These are phyloP conservation scores for Lepraria neglecta DNA, from an alignment of 495 filamentous ascomycete genomes.

Conservation along the genomic window DNA sequence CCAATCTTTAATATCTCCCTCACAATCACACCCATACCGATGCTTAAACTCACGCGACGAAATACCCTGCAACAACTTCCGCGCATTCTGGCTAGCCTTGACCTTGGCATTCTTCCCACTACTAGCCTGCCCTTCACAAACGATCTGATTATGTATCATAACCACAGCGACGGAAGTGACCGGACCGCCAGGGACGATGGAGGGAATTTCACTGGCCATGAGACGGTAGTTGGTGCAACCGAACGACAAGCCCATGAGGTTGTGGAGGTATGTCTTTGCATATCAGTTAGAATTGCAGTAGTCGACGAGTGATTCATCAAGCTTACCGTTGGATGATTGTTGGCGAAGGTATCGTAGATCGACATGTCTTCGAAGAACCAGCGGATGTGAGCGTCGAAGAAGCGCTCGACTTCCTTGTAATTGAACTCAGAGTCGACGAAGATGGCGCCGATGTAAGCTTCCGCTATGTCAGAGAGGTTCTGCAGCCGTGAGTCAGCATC, in stretches of 20 bases:
- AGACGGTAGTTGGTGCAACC: slow-evolving; percentile 52
- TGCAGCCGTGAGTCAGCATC: slow-evolving; percentile 29
- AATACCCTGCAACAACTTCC: slow-evolving; percentile 53
- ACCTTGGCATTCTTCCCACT: slow-evolving; percentile 68
- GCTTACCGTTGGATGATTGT: slow-evolving; percentile 68
- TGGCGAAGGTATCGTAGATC: slow-evolving; percentile 82
- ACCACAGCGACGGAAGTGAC: slow-evolving; percentile 60
- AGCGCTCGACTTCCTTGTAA: slow-evolving; percentile 62
- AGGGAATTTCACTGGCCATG: slow-evolving; percentile 44
- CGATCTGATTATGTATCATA: slow-evolving; percentile 64
- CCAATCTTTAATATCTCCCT: slow-evolving; percentile 16
- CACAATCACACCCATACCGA: slow-evolving; percentile 60
- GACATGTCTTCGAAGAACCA: slow-evolving; percentile 83
- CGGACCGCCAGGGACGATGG: slow-evolving; percentile 36
- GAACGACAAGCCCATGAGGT: slow-evolving; percentile 43
- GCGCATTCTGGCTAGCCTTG: slow-evolving; percentile 61
- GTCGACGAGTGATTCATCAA: no score
- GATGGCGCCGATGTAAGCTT: slow-evolving; percentile 82
- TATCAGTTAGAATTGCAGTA: no score
- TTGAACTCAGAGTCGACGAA: slow-evolving; percentile 89
- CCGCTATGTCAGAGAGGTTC: slow-evolving; percentile 80
- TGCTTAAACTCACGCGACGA: slow-evolving; percentile 51
- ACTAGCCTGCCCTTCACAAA: slow-evolving; percentile 54
- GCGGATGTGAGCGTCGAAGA: slow-evolving; percentile 66
- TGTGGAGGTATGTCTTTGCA: slow-evolving; percentile 48